These are phyloP conservation scores for Oryza punctata DNA, from an alignment of 176 grass and related monocot genomes.

Conservation along the genomic window DNA sequence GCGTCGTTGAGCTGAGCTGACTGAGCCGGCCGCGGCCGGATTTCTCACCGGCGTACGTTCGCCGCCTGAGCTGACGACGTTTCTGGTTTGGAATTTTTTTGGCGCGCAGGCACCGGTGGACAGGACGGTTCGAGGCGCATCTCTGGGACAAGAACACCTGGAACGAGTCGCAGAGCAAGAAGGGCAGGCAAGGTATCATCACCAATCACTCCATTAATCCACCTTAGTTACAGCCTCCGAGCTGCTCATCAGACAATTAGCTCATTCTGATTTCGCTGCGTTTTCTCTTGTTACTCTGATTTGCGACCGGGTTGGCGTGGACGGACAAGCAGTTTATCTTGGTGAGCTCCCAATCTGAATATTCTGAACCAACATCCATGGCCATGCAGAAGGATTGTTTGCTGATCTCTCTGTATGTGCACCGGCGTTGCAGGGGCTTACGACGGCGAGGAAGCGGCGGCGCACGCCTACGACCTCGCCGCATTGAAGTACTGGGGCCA, in stretches of 20 bases:
- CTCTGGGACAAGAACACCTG: constrained; percentile 81
- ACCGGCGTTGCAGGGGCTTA: constrained; percentile 57
- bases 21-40: not conserved
- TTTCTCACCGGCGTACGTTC: not conserved
- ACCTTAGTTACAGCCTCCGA: not conserved
- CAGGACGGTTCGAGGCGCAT: constrained; percentile 91
- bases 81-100: too few relatives aligned
- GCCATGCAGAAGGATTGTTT: not conserved
- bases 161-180: constrained; percentile 66
- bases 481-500: constrained; percentile 90
- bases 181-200: constrained; percentile 75
- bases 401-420: not conserved
- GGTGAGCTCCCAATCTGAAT: constrained; percentile 47
- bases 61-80: not conserved
- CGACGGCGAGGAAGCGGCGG: constrained; percentile 81
- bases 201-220: not conserved
- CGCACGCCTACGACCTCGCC: constrained; percentile 78
- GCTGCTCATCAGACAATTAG: not conserved
- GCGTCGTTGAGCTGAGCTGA: not conserved
- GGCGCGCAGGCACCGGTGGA: constrained; percentile 74
- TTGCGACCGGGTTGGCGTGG: not conserved
- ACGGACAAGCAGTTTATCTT: constrained; percentile 60
- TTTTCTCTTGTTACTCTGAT: not conserved
- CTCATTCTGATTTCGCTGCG: not conserved
- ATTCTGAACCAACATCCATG: not conserved